A percentile compares a stretch with the other conserved stretches of the same genome.
These are phyloP conservation scores for Perkinsus chesapeaki DNA, from an alignment of 169 alveolate species.

Conservation along the genomic window DNA sequence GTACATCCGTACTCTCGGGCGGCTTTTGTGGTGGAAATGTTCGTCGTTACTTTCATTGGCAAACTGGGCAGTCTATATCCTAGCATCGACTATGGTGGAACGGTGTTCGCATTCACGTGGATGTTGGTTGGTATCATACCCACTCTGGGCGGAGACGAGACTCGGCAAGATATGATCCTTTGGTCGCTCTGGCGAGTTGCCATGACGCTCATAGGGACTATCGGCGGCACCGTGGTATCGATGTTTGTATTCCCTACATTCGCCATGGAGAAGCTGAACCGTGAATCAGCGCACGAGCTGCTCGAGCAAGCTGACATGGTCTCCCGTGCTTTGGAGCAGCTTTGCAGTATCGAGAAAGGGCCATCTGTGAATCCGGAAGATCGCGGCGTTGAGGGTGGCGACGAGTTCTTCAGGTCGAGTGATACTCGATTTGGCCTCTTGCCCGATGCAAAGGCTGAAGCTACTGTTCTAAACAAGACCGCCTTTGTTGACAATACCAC, in stretches of 20 bases:
- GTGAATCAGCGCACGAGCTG: not conserved
- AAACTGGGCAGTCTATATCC: not conserved
- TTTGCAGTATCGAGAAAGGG: not conserved
- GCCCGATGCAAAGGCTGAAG: not conserved
- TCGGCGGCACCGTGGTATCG: not conserved
- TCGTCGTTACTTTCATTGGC: not conserved
- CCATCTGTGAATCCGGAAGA: not conserved
- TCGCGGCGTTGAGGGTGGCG: not conserved
- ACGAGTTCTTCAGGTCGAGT: not conserved
- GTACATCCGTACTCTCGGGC: not conserved
- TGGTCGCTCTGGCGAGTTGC: not conserved
- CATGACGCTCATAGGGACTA: not conserved
- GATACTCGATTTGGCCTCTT: not conserved
- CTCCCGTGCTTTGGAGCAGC: not conserved
- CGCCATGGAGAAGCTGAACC: not conserved
- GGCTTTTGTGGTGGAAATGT: not conserved
- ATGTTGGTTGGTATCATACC: not conserved
- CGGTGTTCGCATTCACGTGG: not conserved
- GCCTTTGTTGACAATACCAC: not conserved
- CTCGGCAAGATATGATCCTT: not conserved
- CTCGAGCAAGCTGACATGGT: not conserved
- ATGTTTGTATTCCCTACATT: not conserved
- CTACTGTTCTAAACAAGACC: not conserved
- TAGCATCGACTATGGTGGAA: not conserved
- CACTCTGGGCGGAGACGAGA: not conserved